Conservation (phyloP, 2,329 filamentous ascomycete species). For the Cytospora leucostoma region DNA sequence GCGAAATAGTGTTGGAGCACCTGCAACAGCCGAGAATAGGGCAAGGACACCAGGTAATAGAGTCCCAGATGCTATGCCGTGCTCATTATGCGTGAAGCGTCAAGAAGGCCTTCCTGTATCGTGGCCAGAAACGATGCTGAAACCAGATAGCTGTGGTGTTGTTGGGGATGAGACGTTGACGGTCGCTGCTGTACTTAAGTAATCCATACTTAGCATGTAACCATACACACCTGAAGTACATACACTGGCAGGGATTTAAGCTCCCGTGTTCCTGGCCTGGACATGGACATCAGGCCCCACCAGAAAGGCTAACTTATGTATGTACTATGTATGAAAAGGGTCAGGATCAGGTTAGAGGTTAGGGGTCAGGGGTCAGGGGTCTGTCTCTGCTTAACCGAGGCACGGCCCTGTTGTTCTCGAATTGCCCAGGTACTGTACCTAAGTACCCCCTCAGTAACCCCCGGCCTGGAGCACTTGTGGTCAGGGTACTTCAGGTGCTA, state of each 20-base stretch:
- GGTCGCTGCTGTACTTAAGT: not conserved
- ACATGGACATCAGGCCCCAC: too few relatives aligned
- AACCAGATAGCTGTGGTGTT: not conserved
- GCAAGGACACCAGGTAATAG: not conserved
- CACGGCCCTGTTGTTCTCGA: not conserved
- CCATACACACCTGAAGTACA: not conserved
- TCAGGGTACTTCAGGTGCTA: not conserved
- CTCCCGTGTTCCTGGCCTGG: not conserved
- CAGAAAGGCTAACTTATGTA: not conserved
- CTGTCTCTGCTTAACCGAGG: not conserved
- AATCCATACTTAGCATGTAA: not conserved
- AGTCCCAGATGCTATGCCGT: not conserved
- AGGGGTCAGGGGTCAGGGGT: not conserved
- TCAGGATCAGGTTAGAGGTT: too few relatives aligned
- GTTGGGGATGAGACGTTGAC: not conserved
- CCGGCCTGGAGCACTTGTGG: not conserved
- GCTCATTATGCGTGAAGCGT: not conserved
- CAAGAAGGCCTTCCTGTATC: not conserved
- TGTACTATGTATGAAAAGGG: not conserved
- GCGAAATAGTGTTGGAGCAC: not conserved
- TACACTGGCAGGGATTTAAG: not conserved
- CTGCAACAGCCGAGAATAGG: not conserved
- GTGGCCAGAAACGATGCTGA: not conserved
- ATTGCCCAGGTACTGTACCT: not conserved
- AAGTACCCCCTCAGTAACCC: too few relatives aligned